phyloP scores from a whole-genome alignment of 179 eudicot genomes.

The Beta macrorhiza region DNA sequence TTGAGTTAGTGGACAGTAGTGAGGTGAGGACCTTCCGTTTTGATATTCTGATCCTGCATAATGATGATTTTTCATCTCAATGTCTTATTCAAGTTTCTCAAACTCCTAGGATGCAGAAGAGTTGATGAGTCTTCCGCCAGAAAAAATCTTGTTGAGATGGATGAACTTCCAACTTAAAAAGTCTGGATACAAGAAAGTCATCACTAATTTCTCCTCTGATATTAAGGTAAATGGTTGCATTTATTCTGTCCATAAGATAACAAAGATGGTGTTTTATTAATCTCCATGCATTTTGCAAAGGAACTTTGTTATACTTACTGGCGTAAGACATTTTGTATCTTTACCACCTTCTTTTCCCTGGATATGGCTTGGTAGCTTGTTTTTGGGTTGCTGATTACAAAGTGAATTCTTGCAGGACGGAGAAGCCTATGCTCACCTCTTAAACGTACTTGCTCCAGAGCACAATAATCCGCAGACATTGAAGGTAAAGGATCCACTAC shows the following conservation, averaged over 20 bases:
- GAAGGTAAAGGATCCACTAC: slow-evolving; percentile 59
- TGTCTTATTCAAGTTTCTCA: slow-evolving; percentile 9
- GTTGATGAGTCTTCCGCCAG: slow-evolving; percentile 93
- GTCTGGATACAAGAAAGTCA: slow-evolving; percentile 58
- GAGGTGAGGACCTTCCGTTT: slow-evolving; percentile 49
- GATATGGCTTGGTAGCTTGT: background rate
- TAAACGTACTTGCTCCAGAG: slow-evolving; percentile 92
- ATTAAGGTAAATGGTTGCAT: slow-evolving; percentile 56
- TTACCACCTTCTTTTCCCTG: background rate
- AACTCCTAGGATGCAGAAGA: slow-evolving; percentile 84
- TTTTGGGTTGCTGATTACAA: slow-evolving; percentile 13
- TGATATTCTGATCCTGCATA: background rate
- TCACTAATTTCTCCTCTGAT: slow-evolving; percentile 90
- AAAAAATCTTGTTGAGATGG: slow-evolving; percentile 92
- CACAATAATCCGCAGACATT: slow-evolving; percentile 65
- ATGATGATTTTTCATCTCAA: slow-evolving; percentile 1
- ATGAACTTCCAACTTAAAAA: slow-evolving; percentile 92
- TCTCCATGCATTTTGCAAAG: background rate
- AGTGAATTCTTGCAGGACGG: slow-evolving; percentile 60
- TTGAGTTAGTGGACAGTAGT: slow-evolving; percentile 85
- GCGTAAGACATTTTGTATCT: background rate
- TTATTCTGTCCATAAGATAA: background rate
- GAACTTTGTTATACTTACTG: background rate
- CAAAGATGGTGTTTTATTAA: background rate
- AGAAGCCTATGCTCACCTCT: slow-evolving; percentile 90